These are phyloP conservation scores for Triticum timopheevii DNA, from an alignment of 176 grass and related monocot species.

Conservation along the genomic window DNA sequence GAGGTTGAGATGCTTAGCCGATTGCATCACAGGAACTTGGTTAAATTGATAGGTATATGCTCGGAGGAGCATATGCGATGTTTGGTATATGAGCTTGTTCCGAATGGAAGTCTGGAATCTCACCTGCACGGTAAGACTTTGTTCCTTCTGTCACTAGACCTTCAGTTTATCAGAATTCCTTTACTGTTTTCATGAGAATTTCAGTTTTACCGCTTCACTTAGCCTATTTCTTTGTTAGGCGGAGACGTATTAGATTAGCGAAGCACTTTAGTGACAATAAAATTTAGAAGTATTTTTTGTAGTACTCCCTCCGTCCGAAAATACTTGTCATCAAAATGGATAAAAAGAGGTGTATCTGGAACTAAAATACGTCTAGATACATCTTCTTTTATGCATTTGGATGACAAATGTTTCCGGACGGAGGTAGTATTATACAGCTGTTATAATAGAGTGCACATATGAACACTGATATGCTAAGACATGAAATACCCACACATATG, in stretches of 20 bases:
- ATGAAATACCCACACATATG: slow-evolving; percentile 18
- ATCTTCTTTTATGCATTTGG: no score
- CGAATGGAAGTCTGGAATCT: slow-evolving; percentile 89
- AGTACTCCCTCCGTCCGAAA: background rate
- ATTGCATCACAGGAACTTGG: slow-evolving; percentile 94
- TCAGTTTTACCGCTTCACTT: slow-evolving; percentile 13
- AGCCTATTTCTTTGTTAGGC: slow-evolving; percentile 13
- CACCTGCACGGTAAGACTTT: slow-evolving; percentile 78
- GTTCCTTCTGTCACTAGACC: background rate
- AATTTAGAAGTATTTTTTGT: background rate
- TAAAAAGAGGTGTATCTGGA: no score
- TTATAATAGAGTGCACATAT: slow-evolving; percentile 5
- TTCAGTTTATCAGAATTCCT: slow-evolving; percentile 32
- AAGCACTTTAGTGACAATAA: slow-evolving; percentile 16
- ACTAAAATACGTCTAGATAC: no score
- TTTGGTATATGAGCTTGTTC: slow-evolving; percentile 94
- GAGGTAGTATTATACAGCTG: background rate
- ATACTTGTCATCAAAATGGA: no score
- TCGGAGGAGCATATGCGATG: slow-evolving; percentile 71
- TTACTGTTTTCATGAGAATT: slow-evolving; percentile 12
- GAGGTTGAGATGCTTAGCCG: slow-evolving; percentile 99
- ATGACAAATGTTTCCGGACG: no score
- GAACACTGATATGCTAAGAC: background rate
- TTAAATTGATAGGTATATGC: slow-evolving; percentile 96
- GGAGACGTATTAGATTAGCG: slow-evolving; percentile 3